Conservation (phyloP, 2,329 filamentous ascomycete species). For the Aspergillus sergii region DNA sequence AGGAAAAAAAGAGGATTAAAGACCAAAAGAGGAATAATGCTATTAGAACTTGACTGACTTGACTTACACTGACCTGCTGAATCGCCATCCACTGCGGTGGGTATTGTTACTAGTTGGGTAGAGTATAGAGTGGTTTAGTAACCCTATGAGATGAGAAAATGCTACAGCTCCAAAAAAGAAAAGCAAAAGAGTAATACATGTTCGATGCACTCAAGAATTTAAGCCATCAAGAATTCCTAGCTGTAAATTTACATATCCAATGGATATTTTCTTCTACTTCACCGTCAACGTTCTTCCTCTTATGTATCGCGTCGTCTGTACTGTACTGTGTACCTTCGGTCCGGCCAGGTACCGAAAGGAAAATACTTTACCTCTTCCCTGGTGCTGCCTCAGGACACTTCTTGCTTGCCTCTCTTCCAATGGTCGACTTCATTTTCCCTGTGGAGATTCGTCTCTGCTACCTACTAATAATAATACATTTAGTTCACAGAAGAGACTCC, state of each 20-base stretch:
- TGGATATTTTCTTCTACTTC: background rate
- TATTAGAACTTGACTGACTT: background rate
- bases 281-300: background rate
- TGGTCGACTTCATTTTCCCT: background rate
- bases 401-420: background rate
- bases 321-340: background rate
- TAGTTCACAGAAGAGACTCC: background rate
- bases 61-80: background rate
- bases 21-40: background rate
- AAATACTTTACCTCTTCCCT: background rate
- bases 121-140: background rate
- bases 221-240: background rate
- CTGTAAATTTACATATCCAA: background rate
- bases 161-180: background rate
- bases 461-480: background rate
- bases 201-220: background rate
- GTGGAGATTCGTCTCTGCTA: background rate
- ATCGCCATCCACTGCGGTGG: background rate
- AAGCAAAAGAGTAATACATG: background rate
- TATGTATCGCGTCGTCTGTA: background rate
- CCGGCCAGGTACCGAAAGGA: background rate
- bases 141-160: background rate
- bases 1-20: background rate
- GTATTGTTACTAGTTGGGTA: slow-evolving; percentile 8
- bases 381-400: background rate